phyloP scores from a whole-genome alignment of 306 rosid genomes.

The Medicago ruthenica region DNA sequence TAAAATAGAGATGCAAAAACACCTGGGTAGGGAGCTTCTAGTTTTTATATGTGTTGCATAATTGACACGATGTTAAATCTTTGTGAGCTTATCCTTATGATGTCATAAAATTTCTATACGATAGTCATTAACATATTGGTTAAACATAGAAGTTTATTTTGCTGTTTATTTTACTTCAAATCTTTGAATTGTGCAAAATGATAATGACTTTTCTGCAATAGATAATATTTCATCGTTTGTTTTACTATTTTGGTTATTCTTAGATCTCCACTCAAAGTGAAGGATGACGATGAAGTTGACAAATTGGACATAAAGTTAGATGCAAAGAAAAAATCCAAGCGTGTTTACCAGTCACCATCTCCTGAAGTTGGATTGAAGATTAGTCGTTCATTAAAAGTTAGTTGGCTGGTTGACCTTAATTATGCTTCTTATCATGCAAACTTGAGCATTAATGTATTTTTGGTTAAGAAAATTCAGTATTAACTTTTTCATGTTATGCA shows the following conservation, averaged over 20 bases:
- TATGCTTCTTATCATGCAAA: slow-evolving; percentile 8
- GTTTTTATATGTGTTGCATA: not conserved
- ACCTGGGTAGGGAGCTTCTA: not conserved
- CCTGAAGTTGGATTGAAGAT: slow-evolving; percentile 96
- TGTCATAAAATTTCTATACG: slow-evolving; percentile 11
- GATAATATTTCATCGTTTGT: slow-evolving; percentile 1
- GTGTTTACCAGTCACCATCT: slow-evolving; percentile 82
- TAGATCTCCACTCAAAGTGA: slow-evolving; percentile 85
- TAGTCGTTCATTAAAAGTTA: slow-evolving; percentile 91
- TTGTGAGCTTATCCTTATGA: not conserved
- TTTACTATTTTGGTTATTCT: not conserved
- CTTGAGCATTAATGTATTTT: too few species aligned
- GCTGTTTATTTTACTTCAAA: too few species aligned
- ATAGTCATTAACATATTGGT: not conserved
- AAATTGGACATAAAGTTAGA: slow-evolving; percentile 79
- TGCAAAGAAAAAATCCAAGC: slow-evolving; percentile 82
- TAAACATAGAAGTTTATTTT: too few species aligned
- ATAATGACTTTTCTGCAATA: not conserved
- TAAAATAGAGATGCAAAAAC: slow-evolving; percentile 13
- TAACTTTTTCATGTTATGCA: too few species aligned
- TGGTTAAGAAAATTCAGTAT: too few species aligned
- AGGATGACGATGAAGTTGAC: slow-evolving; percentile 97
- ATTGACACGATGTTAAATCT: not conserved
- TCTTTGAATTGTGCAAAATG: slow-evolving; percentile 5
- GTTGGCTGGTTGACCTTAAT: slow-evolving; percentile 57